Base-by-base conservation (phyloP, 495 filamentous ascomycete species). In the Hypoxylon subgilvum region DNA sequence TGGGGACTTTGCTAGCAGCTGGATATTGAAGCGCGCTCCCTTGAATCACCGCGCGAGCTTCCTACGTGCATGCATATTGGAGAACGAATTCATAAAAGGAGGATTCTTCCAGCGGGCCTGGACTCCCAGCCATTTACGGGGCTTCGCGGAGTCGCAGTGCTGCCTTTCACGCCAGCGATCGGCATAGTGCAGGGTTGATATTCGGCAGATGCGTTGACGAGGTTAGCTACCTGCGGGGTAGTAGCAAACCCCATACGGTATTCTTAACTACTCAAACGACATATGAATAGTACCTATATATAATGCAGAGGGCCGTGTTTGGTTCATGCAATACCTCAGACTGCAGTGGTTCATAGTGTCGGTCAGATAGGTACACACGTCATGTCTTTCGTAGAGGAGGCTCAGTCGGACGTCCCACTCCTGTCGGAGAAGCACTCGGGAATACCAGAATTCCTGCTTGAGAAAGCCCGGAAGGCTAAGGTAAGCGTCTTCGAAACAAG, bases 371-470 rank as follows among this genome's bases (percentile, higher is more conserved):
- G 13, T 35, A 48, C 35, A 55, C 3, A 43, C n/a, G n/a, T n/a
- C n/a, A 72, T 72, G 72, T 70, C 68, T 1, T 67, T 70, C 44
- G 19, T 40, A 18, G 60, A 66, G n/a, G 66, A 73, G 30, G 72
- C 69, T 41, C 59, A 54, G 51, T 62, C 65, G 0, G 53, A 61
- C n/a, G 70, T 76, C 14, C 76, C 74, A 6, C 69, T 65, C 2
- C 68, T 76, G 16, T 69, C 72, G 6, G 67, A 68, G 36, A 69
- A 63, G n/a, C 73, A 80, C 52, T 78, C 74, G 18, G 76, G 77
- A n/a, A 72, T 79, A 31, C 75, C 77, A 0, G 39, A 55, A 0
- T 73, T 64, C 22, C 61, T 78, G 0, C 54, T 70, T 19, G 69
- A 75, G 10, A 74, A 79, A 48, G 74, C 77, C 2, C 40, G 57